Evolutionary conservation across 2,329 filamentous ascomycete genomes (phyloP).

Genomic region (Sclerotinia minor): DNA sequence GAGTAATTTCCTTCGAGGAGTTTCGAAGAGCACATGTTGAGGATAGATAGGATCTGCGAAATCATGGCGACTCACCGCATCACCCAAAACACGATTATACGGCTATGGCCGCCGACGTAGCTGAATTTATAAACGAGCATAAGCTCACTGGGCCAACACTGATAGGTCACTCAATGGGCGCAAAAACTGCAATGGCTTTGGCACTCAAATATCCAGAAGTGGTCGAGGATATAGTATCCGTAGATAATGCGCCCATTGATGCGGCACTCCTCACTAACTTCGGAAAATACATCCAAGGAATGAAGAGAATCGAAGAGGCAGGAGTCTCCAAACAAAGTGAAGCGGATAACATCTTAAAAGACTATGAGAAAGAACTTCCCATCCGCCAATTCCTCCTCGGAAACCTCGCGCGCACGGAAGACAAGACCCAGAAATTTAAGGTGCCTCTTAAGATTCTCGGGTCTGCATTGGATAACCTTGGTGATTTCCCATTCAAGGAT

Average conservation of each 20-base stretch:
- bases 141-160: constrained; percentile 69
- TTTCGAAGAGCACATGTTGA: constrained; percentile 1
- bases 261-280: constrained; percentile 74
- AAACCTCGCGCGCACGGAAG: constrained; percentile 66
- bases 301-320: constrained; percentile 76
- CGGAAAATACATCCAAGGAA: constrained; percentile 75
- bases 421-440: constrained; percentile 66
- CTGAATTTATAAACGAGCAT: constrained; percentile 73
- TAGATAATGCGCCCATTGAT: constrained; percentile 91
- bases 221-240: constrained; percentile 72
- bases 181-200: constrained; percentile 88
- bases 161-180: constrained; percentile 95
- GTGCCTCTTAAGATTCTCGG: constrained; percentile 75
- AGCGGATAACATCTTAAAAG: constrained; percentile 74
- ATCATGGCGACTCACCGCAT: constrained; percentile 90
- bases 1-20: constrained; percentile 40
- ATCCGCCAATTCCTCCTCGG: constrained; percentile 91
- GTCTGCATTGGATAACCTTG: constrained; percentile 66
- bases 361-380: constrained; percentile 69
- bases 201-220: constrained; percentile 69
- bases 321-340: constrained; percentile 69
- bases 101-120: constrained; percentile 80
- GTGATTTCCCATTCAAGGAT: constrained; percentile 83
- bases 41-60: constrained; percentile 73
- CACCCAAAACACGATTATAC: constrained; percentile 73